A percentile compares a stretch with the other conserved stretches of the same genome.
These are phyloP conservation scores for Eremothecium coryli DNA, from an alignment of 1,139 yeast genomes.

Conservation along the genomic window DNA sequence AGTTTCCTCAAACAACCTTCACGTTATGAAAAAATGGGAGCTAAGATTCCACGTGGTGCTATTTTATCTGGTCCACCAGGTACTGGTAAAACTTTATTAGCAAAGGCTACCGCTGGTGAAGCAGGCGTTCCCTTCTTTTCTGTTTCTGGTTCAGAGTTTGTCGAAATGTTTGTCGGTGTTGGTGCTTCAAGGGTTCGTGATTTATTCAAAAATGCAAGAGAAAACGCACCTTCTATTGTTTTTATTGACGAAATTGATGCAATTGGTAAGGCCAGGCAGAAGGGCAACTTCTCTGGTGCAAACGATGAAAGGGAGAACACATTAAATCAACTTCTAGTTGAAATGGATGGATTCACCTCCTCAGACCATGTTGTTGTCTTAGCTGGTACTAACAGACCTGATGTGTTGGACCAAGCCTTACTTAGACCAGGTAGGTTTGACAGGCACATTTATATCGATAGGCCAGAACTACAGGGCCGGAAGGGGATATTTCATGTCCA, in stretches of 20 bases:
- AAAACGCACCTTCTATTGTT: conserved; percentile 71
- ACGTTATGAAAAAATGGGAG: conserved; percentile 69
- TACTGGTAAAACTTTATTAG: conserved; percentile 74
- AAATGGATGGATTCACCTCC: conserved; percentile 75
- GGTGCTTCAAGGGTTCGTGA: conserved; percentile 81
- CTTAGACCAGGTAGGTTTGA: conserved; percentile 82
- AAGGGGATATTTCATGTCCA: conserved; percentile 67
- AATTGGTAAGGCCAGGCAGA: conserved; percentile 67
- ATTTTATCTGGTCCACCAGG: conserved; percentile 81
- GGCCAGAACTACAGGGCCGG: conserved; percentile 72
- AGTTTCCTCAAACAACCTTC: conserved; percentile 65
- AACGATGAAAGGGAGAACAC: conserved; percentile 79
- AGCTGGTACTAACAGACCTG: conserved; percentile 79
- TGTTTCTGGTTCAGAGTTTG: conserved; percentile 76
- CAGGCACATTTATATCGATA: conserved; percentile 64
- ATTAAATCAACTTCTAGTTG: conserved; percentile 67
- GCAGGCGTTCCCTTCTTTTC: conserved; percentile 76
- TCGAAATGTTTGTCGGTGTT: conserved; percentile 77
- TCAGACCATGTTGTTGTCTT: conserved; percentile 71
- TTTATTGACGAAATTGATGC: conserved; percentile 84
- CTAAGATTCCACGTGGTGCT: conserved; percentile 78
- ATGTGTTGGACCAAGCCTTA: conserved; percentile 65
- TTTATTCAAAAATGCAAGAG: conserved; percentile 67
- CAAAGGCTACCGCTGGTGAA: conserved; percentile 81
- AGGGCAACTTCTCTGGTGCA: conserved; percentile 53